phyloP scores from a whole-genome alignment of 129 eudicot genomes.

The Tanacetum coccineum region DNA sequence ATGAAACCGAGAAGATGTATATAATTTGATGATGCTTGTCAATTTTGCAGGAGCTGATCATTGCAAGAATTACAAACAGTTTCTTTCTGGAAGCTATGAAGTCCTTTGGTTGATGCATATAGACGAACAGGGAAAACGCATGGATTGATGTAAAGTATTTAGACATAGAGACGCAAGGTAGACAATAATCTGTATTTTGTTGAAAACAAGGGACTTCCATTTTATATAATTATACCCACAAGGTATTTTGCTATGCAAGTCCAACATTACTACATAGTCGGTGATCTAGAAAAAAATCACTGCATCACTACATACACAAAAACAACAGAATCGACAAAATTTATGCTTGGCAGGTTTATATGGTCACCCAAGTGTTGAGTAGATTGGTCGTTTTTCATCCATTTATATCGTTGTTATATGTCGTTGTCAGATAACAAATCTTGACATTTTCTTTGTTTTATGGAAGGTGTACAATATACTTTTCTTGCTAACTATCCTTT shows the following conservation, averaged over 20 bases:
- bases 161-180: not conserved
- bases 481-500: not conserved
- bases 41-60: too few relatives aligned
- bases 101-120: too few relatives aligned
- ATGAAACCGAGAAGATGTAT: too few relatives aligned
- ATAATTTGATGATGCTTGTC: too few relatives aligned
- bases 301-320: too few relatives aligned
- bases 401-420: not conserved
- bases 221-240: not conserved
- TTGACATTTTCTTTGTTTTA: not conserved
- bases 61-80: too few relatives aligned
- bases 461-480: not conserved
- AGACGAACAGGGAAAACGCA: too few relatives aligned
- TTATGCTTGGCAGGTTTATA: too few relatives aligned
- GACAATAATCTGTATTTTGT: not conserved
- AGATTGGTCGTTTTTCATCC: not conserved
- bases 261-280: not conserved
- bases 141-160: not conserved
- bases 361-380: not conserved
- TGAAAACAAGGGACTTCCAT: not conserved
- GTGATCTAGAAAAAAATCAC: not conserved
- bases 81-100: too few relatives aligned
- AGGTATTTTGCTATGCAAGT: not conserved
- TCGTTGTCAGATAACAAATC: not conserved
- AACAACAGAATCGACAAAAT: too few relatives aligned